A percentile compares a stretch with the other conserved stretches of the same genome.
These are phyloP conservation scores for Gossypium aridum DNA, from an alignment of 441 rosid genomes.

Conservation along the genomic window DNA sequence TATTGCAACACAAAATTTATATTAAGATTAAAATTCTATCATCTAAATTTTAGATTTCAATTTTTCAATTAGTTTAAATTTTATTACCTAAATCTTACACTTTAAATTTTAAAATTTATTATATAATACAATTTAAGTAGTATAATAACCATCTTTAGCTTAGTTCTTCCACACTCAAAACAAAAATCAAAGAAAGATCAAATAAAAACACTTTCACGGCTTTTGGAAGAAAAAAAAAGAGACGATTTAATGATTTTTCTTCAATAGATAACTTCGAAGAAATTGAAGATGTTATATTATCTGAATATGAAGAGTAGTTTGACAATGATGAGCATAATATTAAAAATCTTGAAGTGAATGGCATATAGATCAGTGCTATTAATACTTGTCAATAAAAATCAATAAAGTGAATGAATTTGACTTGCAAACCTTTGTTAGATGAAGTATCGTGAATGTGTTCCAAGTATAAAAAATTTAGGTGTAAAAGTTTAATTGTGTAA, in stretches of 20 bases:
- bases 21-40: too few species aligned
- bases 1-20: too few species aligned
- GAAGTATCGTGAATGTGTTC: neutral
- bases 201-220: too few species aligned
- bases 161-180: too few species aligned
- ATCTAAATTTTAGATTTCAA: too few species aligned
- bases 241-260: neutral
- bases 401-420: neutral
- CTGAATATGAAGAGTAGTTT: neutral
- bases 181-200: too few species aligned
- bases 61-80: too few species aligned
- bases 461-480: neutral
- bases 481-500: neutral
- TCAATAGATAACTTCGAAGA: neutral
- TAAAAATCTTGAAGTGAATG: neutral
- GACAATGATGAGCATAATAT: neutral
- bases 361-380: neutral
- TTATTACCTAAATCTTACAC: too few species aligned
- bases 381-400: neutral
- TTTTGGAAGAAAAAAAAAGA: neutral
- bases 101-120: too few species aligned
- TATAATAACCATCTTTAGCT: too few species aligned
- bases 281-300: neutral
- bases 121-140: too few species aligned
- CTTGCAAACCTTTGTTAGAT: neutral